phyloP scores from a whole-genome alignment of 306 rosid genomes.

The Fragaria ananassa region DNA sequence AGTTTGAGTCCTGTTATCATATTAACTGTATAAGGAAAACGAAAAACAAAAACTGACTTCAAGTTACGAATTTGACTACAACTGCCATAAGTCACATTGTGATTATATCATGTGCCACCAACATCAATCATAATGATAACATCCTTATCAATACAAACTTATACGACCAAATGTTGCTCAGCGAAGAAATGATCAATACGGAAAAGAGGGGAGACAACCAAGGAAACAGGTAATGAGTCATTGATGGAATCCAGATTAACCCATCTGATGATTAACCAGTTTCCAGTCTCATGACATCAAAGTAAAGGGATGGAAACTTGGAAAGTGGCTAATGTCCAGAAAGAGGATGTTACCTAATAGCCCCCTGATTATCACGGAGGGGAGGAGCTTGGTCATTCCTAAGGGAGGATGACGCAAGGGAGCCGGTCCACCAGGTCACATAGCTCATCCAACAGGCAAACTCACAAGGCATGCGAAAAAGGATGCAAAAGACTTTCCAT shows the following conservation, averaged over 20 bases:
- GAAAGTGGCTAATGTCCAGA: not conserved
- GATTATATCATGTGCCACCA: not conserved
- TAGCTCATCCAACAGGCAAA: not conserved
- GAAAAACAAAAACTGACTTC: not conserved
- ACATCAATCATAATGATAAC: conserved; percentile 4
- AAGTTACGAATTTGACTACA: conserved; percentile 7
- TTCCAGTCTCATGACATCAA: not conserved
- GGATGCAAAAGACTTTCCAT: not conserved
- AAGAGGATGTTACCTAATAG: not conserved
- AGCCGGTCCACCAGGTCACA: not conserved
- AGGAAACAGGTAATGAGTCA: not conserved
- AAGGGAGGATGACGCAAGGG: not conserved
- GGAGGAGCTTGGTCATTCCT: not conserved
- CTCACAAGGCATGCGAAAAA: not conserved
- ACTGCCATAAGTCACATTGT: not conserved
- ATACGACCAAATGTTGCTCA: not conserved
- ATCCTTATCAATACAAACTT: not conserved
- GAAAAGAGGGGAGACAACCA: not conserved
- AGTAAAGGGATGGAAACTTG: not conserved
- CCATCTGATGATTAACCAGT: not conserved
- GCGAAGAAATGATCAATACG: not conserved
- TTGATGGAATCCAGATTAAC: not conserved
- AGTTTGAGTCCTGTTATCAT: conserved; percentile 2
- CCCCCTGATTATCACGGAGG: not conserved
- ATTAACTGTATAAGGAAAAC: not conserved